A percentile compares a stretch with the other conserved stretches of the same genome.
Evolutionary conservation across 2,329 filamentous ascomycete genomes (phyloP).

Genomic region (Microcyclospora pomicola): DNA sequence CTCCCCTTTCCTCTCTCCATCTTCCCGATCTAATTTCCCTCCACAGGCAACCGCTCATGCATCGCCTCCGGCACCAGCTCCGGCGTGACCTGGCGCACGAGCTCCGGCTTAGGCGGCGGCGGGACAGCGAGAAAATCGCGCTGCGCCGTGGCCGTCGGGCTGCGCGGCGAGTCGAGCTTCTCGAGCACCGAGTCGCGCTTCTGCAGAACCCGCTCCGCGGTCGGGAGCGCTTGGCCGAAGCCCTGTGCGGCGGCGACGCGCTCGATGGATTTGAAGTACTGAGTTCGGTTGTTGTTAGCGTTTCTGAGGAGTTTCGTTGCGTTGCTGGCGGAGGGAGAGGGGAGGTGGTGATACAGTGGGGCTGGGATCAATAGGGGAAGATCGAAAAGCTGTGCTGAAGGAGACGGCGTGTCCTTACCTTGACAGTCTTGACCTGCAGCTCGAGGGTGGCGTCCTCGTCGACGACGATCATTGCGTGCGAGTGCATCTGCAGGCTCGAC

Average conservation of each 20-base stretch:
- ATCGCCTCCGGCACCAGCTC: conserved; percentile 25
- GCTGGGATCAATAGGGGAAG: too few relatives aligned
- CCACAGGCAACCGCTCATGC: conserved; percentile 16
- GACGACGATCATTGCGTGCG: conserved; percentile 67
- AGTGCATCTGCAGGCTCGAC: conserved; percentile 66
- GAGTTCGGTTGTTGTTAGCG: conserved; percentile 8
- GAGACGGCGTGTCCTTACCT: conserved; percentile 18
- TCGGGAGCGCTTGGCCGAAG: conserved; percentile 30
- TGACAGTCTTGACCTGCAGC: conserved; percentile 32
- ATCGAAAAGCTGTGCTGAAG: too few relatives aligned
- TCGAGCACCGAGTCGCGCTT: conserved; percentile 24
- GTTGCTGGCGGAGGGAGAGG: too few relatives aligned
- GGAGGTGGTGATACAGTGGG: too few relatives aligned
- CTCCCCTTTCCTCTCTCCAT: too few relatives aligned
- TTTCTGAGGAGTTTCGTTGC: too few relatives aligned
- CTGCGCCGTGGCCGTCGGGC: conserved; percentile 6
- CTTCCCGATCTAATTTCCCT: background rate
- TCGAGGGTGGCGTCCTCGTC: conserved; percentile 55
- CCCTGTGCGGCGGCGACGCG: conserved; percentile 31
- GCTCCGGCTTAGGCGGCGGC: conserved; percentile 7
- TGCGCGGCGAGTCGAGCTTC: conserved; percentile 19
- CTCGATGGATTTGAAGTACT: conserved; percentile 39
- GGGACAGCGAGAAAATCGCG: conserved; percentile 7
- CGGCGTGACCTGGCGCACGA: conserved; percentile 15
- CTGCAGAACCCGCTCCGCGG: conserved; percentile 15